These are phyloP conservation scores for Arthroderma sp. DNA, from an alignment of 2,329 filamentous ascomycete genomes.

Conservation along the genomic window DNA sequence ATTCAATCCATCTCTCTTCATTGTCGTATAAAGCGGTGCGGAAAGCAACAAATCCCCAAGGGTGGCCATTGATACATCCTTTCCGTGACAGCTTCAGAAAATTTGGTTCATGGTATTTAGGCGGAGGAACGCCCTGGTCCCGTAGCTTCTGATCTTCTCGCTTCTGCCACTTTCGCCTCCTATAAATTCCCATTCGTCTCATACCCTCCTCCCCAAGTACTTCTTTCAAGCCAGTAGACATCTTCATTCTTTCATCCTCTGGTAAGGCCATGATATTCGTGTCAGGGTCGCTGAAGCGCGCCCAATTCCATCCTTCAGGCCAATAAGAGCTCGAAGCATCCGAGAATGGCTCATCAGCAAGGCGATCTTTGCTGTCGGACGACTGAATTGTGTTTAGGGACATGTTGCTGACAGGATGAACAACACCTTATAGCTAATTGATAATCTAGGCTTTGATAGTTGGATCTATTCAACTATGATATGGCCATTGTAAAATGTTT, in stretches of 20 bases:
- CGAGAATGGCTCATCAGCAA: not conserved
- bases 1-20: not conserved
- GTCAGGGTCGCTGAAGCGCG: not conserved
- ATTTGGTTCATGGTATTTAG: not conserved
- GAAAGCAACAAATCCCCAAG: constrained; percentile 1
- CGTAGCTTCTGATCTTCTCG: not conserved
- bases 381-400: not conserved
- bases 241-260: not conserved
- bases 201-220: not conserved
- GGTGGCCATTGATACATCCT: no score
- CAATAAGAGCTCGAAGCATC: not conserved
- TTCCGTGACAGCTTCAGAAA: not conserved
- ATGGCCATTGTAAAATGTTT: no score
- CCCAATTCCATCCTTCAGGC: constrained; percentile 2
- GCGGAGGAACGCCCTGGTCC: not conserved
- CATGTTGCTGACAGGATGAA: not conserved
- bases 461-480: no score
- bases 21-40: not conserved
- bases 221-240: not conserved
- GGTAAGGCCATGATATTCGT: not conserved
- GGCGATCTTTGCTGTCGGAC: not conserved
- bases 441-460: no score
- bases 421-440: no score
- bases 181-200: not conserved
- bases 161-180: not conserved